A percentile compares a stretch with the other conserved stretches of the same genome.
Evolutionary conservation across 805 yeast species (phyloP).

Genomic region (Pichia phayaonensis): DNA sequence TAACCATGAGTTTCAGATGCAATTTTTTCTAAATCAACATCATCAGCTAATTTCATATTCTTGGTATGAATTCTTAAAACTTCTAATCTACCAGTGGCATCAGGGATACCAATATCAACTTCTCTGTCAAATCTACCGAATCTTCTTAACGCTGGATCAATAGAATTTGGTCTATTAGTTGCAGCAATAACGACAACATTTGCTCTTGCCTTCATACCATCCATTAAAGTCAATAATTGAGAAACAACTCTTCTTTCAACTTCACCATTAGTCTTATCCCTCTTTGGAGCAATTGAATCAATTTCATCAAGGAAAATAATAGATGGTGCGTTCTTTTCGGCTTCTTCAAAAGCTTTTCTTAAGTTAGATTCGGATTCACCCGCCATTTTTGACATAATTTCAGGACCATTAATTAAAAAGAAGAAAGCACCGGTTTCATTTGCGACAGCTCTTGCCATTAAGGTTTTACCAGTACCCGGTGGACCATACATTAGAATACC

Average conservation of each 20-base stretch:
- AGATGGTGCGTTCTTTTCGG: constrained; percentile 97
- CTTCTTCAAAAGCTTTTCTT: constrained; percentile 98
- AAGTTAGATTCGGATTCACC: constrained; percentile 97
- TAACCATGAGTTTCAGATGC: constrained; percentile 99
- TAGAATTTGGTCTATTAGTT: constrained; percentile 80
- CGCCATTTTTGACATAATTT: constrained; percentile 99
- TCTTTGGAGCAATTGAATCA: constrained; percentile 98
- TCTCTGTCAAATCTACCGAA: constrained; percentile 83
- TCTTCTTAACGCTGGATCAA: constrained; percentile 80
- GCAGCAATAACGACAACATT: constrained; percentile 98
- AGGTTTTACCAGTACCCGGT: constrained; percentile 99
- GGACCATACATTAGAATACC: constrained; percentile 99
- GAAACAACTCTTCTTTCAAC: constrained; percentile 99
- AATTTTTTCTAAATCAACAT: constrained; percentile 90
- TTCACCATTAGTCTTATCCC: constrained; percentile 99
- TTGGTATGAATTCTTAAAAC: constrained; percentile 95
- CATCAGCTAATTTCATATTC: constrained; percentile 94
- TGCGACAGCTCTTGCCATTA: constrained; percentile 99
- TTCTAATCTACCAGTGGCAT: constrained; percentile 97
- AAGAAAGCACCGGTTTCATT: constrained; percentile 99
- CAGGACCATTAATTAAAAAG: constrained; percentile 97
- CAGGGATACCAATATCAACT: constrained; percentile 89
- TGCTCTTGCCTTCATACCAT: constrained; percentile 99
- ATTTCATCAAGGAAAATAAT: constrained; percentile 97
- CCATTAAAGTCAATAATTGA: constrained; percentile 95